These are phyloP conservation scores for Talaromyces sp. DNA, from an alignment of 2,329 filamentous ascomycete species.

Conservation along the genomic window DNA sequence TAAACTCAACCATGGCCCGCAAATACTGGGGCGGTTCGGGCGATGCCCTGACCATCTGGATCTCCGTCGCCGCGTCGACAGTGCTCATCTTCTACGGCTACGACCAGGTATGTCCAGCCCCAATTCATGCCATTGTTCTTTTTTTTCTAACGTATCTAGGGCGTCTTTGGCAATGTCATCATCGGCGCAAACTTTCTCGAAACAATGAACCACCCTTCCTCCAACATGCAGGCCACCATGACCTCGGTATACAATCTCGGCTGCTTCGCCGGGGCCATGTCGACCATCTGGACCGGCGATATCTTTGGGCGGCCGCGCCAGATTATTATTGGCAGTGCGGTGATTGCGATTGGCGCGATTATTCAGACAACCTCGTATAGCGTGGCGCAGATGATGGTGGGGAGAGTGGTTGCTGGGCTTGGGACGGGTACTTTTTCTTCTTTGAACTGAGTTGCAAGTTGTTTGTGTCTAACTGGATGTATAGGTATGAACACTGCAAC, in stretches of 20 bases:
- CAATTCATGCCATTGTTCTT: neutral
- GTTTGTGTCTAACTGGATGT: neutral
- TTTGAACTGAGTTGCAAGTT: too few species aligned
- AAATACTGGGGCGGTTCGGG: slow-evolving; percentile 49
- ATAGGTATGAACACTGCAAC: slow-evolving; percentile 38
- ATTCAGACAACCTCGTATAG: slow-evolving; percentile 41
- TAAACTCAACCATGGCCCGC: slow-evolving; percentile 30
- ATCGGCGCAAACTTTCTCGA: slow-evolving; percentile 8
- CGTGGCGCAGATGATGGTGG: slow-evolving; percentile 42
- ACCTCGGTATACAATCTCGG: slow-evolving; percentile 11
- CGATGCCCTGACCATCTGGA: slow-evolving; percentile 47
- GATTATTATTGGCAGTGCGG: slow-evolving; percentile 7
- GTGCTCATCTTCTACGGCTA: slow-evolving; percentile 48
- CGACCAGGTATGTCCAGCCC: slow-evolving; percentile 26
- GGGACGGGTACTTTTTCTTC: slow-evolving; percentile 44
- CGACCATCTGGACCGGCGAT: slow-evolving; percentile 8
- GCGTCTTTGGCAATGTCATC: slow-evolving; percentile 9
- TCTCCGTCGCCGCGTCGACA: slow-evolving; percentile 45
- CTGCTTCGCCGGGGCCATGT: slow-evolving; percentile 9
- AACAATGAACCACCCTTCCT: slow-evolving; percentile 6
- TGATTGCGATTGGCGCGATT: slow-evolving; percentile 36
- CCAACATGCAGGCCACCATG: slow-evolving; percentile 10
- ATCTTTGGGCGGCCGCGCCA: slow-evolving; percentile 7
- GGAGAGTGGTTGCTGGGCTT: slow-evolving; percentile 43
- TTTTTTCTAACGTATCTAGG: neutral